These are phyloP conservation scores for Puccinia triticina DNA, from an alignment of 1,284 basidiomycete genomes.

Conservation along the genomic window DNA sequence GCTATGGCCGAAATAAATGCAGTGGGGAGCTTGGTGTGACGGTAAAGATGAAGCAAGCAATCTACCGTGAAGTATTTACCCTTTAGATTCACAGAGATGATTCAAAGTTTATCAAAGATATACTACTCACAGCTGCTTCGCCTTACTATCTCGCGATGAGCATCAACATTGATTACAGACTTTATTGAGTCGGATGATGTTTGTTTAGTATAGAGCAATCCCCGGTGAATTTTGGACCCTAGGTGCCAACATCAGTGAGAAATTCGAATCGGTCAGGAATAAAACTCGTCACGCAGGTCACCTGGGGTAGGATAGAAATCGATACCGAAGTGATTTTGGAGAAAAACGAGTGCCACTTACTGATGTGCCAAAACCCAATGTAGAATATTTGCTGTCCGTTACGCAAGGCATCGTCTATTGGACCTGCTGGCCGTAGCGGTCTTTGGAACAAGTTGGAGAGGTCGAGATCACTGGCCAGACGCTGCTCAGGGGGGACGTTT, in stretches of 20 bases:
- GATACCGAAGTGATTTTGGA: background rate
- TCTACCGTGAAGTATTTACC: background rate
- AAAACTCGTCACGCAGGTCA: background rate
- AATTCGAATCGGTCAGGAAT: background rate
- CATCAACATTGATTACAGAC: conserved; percentile 35
- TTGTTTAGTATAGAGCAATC: conserved; percentile 39
- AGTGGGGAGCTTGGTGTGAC: conserved; percentile 43
- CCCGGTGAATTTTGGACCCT: conserved; percentile 50
- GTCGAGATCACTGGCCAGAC: conserved; percentile 26
- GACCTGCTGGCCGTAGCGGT: conserved; percentile 7
- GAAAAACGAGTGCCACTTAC: conserved; percentile 1
- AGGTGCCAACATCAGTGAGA: background rate
- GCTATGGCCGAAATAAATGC: conserved; percentile 51
- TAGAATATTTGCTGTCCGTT: conserved; percentile 51
- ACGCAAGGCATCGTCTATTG: conserved; percentile 30
- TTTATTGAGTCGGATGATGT: background rate
- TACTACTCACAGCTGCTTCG: conserved; percentile 19
- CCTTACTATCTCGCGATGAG: conserved; percentile 44
- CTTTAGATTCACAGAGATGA: conserved; percentile 5
- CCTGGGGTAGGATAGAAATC: background rate
- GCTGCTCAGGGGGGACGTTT: conserved; percentile 30
- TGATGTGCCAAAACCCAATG: conserved; percentile 49
- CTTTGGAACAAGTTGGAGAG: conserved; percentile 12
- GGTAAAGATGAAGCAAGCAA: conserved; percentile 46
- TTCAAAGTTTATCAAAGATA: background rate